Evolutionary conservation across 73 alveolate species (phyloP), one percentile per base, ranked within the genome.

Genomic region (Paraurostyla sp.): DNA sequence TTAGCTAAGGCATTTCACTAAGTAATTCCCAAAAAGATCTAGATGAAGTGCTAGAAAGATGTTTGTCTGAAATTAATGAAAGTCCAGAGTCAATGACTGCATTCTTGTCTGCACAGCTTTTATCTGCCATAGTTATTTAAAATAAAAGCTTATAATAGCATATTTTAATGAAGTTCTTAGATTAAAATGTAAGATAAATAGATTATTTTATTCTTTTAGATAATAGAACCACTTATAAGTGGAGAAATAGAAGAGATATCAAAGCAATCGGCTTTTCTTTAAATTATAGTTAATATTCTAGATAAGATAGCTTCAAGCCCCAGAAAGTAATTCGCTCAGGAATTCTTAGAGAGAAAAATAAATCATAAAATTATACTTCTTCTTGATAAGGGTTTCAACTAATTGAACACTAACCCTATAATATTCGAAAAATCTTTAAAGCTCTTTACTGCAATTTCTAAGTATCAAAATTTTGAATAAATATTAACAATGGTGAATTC

Each of bases 31-130:
- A 15, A 51, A 13, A 78, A 32, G 89, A 49, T 2, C 32, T 78
- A n/a, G 54, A 43, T 0, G 92, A 81, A 9, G 71, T 81, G 43
- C 38, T 89, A 4, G 81, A 89, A 29, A 59, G 65, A 46, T 89
- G 94, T 33, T 20, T 20, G 27, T 30, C 62, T n/a, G 90, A 80
- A 32, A 46, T 89, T 0, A 32, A 62, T 51, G 76, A 89, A 23
- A 73, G 83, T 33, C 94, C 94, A 33, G 94, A 78, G 22, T 80
- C 94, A 27, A 42, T 89, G 49, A 80, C 59, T 20, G 91, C 89
- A 7, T 78, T 89, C 38, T 22, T 78, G 15, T 25, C 92, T 11
- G 0, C 40, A 9, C 75, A 78, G 4, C 83, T 89, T 16, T 25
- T 89, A 13, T 43, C 65, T 2, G 69, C 56, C 20, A 48, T 48